Base-by-base conservation (phyloP, 148 eudicot species). In the Rheum nobile region DNA sequence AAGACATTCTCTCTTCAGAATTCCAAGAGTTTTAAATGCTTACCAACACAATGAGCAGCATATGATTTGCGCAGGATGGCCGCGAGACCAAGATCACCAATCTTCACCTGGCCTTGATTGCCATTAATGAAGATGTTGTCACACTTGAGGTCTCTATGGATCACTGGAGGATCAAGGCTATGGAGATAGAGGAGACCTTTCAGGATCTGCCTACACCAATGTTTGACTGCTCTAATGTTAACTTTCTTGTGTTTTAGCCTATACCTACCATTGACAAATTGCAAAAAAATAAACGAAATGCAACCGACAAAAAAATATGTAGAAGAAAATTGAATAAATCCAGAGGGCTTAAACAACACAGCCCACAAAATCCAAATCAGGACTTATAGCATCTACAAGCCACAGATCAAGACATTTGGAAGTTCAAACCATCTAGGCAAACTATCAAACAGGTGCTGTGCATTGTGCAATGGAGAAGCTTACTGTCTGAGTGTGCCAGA, bases 401-500 rank as follows among this genome's bases (percentile, higher is more conserved):
- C n/a, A n/a, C n/a, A n/a, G n/a, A n/a, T n/a, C n/a, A n/a, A 35
- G 34, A 67, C 46, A 69, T 4, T 35, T 31, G 39, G 39, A 19
- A 31, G 7, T 4, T 35, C 42, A 68, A 68, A 1, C 71, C 22
- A 41, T 41, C 1, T 3, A 43, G 50, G 46, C 48, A 71, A 41
- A 26, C 41, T 42, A 43, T 38, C 73, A 22, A 71, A 71, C 73
- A 39, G 73, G 32, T 71, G 44, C 17, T 52, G 38, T 32, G 70
- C 70, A 65, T 9, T 52, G 38, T 32, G 70, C 70, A 65, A 65
- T 4, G 39, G 10, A 32, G 41, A 65, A 46, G 57, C 84, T 72
- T 79, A 82, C 84, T 82, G 84, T 76, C 84, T 75, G 26, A 82
- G 77, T 38, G 84, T 82, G 46, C 84, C 84, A 73, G 84, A 82